Conservation (phyloP, 306 rosid genomes). For the Echinosophora koreensis region DNA sequence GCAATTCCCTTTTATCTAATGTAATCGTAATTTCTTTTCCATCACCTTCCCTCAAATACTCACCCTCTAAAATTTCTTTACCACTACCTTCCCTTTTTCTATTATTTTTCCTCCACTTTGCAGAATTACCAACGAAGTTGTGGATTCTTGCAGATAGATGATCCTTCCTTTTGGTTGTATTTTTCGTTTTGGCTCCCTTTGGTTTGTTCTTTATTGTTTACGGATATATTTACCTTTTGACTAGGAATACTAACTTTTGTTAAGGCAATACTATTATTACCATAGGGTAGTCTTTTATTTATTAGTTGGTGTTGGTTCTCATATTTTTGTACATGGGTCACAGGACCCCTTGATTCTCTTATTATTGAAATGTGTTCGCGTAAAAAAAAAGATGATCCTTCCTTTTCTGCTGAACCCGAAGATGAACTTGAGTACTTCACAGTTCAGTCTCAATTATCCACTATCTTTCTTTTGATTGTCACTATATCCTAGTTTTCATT, state of each 20-base stretch:
- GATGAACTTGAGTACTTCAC: slow-evolving; percentile 28
- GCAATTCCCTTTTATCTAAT: no score
- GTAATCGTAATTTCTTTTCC: not conserved
- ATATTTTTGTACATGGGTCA: no score
- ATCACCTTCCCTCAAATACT: not conserved
- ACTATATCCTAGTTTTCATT: slow-evolving; percentile 14
- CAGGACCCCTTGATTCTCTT: no score
- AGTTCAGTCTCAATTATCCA: not conserved
- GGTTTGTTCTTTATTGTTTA: no score
- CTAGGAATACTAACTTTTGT: no score
- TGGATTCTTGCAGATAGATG: slow-evolving; percentile 45
- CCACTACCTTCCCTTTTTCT: slow-evolving; percentile 27
- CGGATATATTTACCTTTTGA: no score
- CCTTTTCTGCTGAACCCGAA: slow-evolving; percentile 33
- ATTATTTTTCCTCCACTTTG: slow-evolving; percentile 26
- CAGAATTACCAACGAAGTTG: slow-evolving; percentile 50
- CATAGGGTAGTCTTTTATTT: no score
- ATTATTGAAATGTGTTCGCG: no score
- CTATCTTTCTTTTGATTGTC: not conserved
- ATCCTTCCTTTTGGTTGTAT: slow-evolving; percentile 37
- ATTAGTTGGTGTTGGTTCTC: no score
- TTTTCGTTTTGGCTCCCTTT: no score
- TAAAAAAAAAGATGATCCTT: slow-evolving; percentile 18
- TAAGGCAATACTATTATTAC: no score
- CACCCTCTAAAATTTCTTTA: no score